Base-by-base conservation (phyloP, 1,139 yeast genomes). In the Yamadazyma trypodendri region DNA sequence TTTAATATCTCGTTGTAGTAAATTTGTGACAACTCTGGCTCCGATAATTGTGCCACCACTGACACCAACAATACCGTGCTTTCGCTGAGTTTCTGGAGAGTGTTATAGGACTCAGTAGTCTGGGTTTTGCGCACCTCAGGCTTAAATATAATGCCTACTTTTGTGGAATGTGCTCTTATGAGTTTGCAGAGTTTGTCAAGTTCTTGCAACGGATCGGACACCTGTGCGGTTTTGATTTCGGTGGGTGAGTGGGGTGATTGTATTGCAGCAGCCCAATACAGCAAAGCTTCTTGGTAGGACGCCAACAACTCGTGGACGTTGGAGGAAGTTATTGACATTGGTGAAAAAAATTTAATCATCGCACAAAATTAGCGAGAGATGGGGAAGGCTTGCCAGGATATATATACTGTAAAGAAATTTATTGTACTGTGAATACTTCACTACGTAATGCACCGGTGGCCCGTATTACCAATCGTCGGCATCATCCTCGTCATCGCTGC, bases 401-500 rank as follows among this genome's bases (percentile, higher is more conserved):
- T 11, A 20, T 20, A n/a, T n/a, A n/a, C n/a, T n/a, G n/a, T n/a
- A n/a, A n/a, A n/a, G n/a, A n/a, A n/a, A n/a, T n/a, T n/a, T n/a
- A n/a, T n/a, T n/a, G 23, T 10, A 20, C 23, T 20, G 23, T 7
- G 6, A 6, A 20, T 10, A 20, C 9, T 20, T 7, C 23, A 6
- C 10, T 20, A 20, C 23, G 6, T 20, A 6, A 20, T 20, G n/a
- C n/a, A 23, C 28, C 12, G n/a, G 7, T 25, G 7, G 7, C 14
- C 15, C 8, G 30, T 13, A 9, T 37, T 41, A 60, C 66, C 65
- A 61, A 40, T 61, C 63, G 18, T 58, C 62, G 38, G 81, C 84
- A 44, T 87, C 95, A 44, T 81, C 86, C 49, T 90, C 97, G 47
- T 85, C 95, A 51, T 88, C 96, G 51, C 90, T 84, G 27, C 75